Conservation (phyloP, 2,329 filamentous ascomycete genomes). For the Phialocephala subalpina region DNA sequence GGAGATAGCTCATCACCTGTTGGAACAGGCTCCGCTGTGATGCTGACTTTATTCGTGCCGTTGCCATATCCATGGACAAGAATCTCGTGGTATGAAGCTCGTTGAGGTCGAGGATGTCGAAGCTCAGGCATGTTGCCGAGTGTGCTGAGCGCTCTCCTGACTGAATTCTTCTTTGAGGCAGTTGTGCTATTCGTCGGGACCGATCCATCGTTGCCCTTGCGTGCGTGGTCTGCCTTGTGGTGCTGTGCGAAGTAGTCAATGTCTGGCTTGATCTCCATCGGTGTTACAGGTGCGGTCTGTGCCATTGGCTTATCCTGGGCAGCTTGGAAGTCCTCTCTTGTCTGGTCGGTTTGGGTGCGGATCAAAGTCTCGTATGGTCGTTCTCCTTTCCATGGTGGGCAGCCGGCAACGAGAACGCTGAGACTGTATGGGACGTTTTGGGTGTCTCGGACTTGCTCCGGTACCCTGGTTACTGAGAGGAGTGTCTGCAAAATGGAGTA, state of each 20-base stretch:
- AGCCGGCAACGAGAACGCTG: slow-evolving; percentile 36
- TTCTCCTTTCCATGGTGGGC: slow-evolving; percentile 40
- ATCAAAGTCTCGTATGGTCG: slow-evolving; percentile 29
- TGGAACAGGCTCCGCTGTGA: slow-evolving; percentile 13
- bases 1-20: slow-evolving; percentile 10
- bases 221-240: slow-evolving; percentile 33
- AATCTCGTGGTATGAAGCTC: slow-evolving; percentile 56
- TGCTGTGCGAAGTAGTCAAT: slow-evolving; percentile 59
- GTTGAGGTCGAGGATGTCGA: slow-evolving; percentile 35
- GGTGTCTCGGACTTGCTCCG: slow-evolving; percentile 66
- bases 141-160: slow-evolving; percentile 44
- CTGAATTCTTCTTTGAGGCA: slow-evolving; percentile 33
- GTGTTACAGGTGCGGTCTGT: not conserved
- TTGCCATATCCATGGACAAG: slow-evolving; percentile 63
- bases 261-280: slow-evolving; percentile 56
- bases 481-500: slow-evolving; percentile 80
- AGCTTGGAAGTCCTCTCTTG: slow-evolving; percentile 25
- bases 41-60: slow-evolving; percentile 51
- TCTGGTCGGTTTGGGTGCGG: slow-evolving; percentile 34
- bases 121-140: slow-evolving; percentile 38
- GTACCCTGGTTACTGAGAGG: slow-evolving; percentile 66
- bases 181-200: slow-evolving; percentile 20
- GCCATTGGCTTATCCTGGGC: slow-evolving; percentile 5
- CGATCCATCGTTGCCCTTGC: slow-evolving; percentile 23
- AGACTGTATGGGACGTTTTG: slow-evolving; percentile 63